Percentiles rank a stretch among this genome's conserved stretches.
Conservation (phyloP, 306 rosid genomes). For the Cucumis hystrix region DNA sequence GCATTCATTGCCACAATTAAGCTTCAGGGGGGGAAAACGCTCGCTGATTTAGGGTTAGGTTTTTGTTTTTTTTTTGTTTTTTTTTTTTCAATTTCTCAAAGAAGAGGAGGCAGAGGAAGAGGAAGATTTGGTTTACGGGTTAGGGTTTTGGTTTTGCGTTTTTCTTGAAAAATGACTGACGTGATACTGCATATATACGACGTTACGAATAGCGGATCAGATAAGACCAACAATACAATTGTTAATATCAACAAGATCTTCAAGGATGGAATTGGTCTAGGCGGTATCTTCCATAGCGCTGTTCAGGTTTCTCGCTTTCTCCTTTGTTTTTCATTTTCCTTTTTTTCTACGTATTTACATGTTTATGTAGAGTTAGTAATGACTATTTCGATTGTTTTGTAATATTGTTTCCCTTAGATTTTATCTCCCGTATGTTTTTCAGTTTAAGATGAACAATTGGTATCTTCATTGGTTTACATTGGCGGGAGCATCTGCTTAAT, state of each 20-base stretch:
- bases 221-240: slow-evolving; percentile 86
- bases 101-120: not conserved
- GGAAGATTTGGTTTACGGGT: not conserved
- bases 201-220: slow-evolving; percentile 98
- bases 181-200: slow-evolving; percentile 80
- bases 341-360: not conserved
- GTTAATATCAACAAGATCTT: slow-evolving; percentile 95
- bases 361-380: not conserved
- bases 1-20: not conserved
- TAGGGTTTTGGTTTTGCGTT: slow-evolving; percentile 6
- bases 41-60: slow-evolving; percentile 4
- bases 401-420: not conserved
- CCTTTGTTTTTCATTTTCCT: not conserved
- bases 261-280: slow-evolving; percentile 93
- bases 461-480: not conserved
- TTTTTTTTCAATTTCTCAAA: not conserved
- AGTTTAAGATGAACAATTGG: not conserved
- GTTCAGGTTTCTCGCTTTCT: slow-evolving; percentile 49
- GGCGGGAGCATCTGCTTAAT: not conserved
- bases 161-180: slow-evolving; percentile 50
- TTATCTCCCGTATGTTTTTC: not conserved
- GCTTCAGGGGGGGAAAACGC: not conserved
- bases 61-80: not conserved
- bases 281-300: slow-evolving; percentile 97
- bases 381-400: not conserved